Conservation (phyloP, 2,329 filamentous ascomycete species). For the Fusarium brachygibbosum region DNA sequence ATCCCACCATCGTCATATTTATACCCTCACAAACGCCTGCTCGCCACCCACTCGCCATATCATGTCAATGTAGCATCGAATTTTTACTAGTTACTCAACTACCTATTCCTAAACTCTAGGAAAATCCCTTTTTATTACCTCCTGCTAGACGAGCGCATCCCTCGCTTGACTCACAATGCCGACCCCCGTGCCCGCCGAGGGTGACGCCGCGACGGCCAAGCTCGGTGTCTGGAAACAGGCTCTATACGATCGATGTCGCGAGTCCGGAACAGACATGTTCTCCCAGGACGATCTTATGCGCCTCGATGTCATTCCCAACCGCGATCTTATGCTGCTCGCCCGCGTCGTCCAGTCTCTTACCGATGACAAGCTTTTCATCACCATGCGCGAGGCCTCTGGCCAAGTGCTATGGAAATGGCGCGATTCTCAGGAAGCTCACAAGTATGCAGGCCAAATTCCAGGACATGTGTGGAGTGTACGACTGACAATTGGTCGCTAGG, state of each 20-base stretch:
- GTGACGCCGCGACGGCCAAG: constrained; percentile 58
- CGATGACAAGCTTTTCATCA: constrained; percentile 70
- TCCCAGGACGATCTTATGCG: constrained; percentile 70
- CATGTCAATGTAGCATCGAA: constrained; percentile 49
- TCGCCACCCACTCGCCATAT: constrained; percentile 23
- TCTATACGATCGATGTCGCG: constrained; percentile 68
- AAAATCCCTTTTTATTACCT: neutral
- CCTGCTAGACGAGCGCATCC: constrained; percentile 3
- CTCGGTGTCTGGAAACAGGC: constrained; percentile 66
- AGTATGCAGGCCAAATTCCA: constrained; percentile 58
- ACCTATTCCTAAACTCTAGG: neutral
- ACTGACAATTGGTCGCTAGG: constrained; percentile 54
- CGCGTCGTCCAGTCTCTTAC: constrained; percentile 69
- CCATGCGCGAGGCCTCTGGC: constrained; percentile 58
- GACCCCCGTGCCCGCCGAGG: constrained; percentile 46
- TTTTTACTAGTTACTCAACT: constrained; percentile 5
- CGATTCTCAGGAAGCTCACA: constrained; percentile 70
- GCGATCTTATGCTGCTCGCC: constrained; percentile 67
- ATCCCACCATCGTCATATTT: constrained; percentile 31
- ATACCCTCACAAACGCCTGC: neutral
- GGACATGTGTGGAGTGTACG: neutral
- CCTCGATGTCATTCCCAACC: constrained; percentile 69
- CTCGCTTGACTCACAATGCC: constrained; percentile 50
- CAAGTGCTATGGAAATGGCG: constrained; percentile 69
- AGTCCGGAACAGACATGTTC: constrained; percentile 66